phyloP scores from a whole-genome alignment of 495 filamentous ascomycete species.

The Hypoxylon fuscum region DNA sequence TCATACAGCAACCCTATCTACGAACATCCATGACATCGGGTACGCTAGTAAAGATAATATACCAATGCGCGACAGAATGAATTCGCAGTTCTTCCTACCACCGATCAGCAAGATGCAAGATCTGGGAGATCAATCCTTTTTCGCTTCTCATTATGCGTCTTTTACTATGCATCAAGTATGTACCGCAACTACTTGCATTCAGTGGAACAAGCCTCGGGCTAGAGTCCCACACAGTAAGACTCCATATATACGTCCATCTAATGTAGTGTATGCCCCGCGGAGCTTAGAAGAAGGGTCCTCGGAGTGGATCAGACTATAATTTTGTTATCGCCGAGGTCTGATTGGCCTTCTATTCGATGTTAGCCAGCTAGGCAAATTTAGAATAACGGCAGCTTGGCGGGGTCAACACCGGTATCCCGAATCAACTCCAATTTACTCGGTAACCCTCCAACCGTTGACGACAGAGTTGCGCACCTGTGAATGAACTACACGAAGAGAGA shows the following conservation, averaged over 20 bases:
- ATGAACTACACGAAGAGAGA: neutral
- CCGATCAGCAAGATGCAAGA: conserved; percentile 34
- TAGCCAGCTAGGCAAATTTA: conserved; percentile 18
- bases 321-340: conserved; percentile 29
- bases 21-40: neutral
- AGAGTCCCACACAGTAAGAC: conserved; percentile 31
- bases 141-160: neutral
- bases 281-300: conserved; percentile 25
- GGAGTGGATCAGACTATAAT: conserved; percentile 15
- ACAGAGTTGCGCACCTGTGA: conserved; percentile 4
- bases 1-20: conserved; percentile 22
- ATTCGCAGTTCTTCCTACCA: conserved; percentile 11
- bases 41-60: neutral
- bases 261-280: conserved; percentile 18
- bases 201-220: neutral
- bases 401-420: conserved; percentile 23
- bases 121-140: conserved; percentile 28
- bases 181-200: neutral
- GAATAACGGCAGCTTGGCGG: conserved; percentile 21
- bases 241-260: conserved; percentile 1
- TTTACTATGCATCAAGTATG: conserved; percentile 7
- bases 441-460: conserved; percentile 1
- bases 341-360: conserved; percentile 21
- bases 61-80: conserved; percentile 1
- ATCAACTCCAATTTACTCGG: conserved; percentile 21